Base-by-base conservation (phyloP, 441 rosid genomes). In the Melastoma candidum region DNA sequence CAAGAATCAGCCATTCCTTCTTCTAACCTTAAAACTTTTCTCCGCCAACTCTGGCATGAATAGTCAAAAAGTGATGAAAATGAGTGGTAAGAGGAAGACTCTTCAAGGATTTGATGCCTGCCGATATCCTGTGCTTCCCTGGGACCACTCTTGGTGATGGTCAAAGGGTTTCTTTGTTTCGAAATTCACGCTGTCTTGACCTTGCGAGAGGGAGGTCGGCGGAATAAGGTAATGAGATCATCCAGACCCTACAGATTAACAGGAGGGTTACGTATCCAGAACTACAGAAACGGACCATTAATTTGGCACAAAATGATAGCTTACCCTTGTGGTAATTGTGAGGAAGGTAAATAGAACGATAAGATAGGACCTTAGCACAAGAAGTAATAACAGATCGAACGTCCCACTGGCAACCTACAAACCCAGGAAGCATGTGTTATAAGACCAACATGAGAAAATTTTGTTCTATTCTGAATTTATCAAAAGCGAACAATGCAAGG, bases 321-420 rank as follows among this genome's bases (percentile, higher is more conserved):
- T 61, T 78, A 93, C 98, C 93, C 97, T 77, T 27, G 98, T 93
- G 44, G 95, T 84, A 59, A 93, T 77, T 67, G 88, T 85, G 29
- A 93, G 97, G 69, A 93, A 86, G 71, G 92, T 82, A 77, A 88
- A 93, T 52, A 93, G 95, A 47, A 79, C 75, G 49, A 88, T 88
- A 68, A 93, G 73, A 64, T 93, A 88, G 2, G 97, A 93, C 61
- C 94, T 97, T 77, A 93, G 63, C 48, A 74, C 97, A 54, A 88
- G 78, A 68, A 93, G 98, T 76, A 88, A 70, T 63, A 93, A 77
- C 74, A 93, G 79, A 81, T 93, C 95, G 44, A 88, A 93, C 6
- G 98, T 93, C 62, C 88, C 98, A 57, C 98, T 93, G 49, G 97
- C 97, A 68, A 93, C 98, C 98, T 92, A 92, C 58, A 60, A 57